Evolutionary conservation across 169 alveolate genomes (phyloP).

Genomic region (Eimeria necatrix): DNA sequence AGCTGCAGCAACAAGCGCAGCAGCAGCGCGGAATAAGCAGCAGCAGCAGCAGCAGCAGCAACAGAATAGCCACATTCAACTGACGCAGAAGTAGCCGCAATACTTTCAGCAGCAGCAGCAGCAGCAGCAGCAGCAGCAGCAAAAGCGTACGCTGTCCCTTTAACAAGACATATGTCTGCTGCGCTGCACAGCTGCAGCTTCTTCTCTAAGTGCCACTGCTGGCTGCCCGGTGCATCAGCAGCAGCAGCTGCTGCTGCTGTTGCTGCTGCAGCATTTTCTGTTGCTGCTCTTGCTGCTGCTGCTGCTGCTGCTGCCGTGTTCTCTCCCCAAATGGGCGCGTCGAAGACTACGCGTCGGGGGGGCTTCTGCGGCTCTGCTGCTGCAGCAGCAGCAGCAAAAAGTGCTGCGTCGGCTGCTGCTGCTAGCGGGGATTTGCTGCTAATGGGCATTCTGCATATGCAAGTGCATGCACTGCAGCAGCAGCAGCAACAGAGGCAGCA

Average conservation of each 20-base stretch:
- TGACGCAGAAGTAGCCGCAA: not conserved
- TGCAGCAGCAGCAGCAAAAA: constrained; percentile 11
- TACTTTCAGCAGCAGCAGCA: not conserved
- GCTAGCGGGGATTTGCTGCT: constrained; percentile 45
- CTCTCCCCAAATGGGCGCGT: not conserved
- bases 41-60: not conserved
- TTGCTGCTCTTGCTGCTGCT: constrained; percentile 6
- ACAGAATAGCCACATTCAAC: not conserved
- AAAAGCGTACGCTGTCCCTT: constrained; percentile 50
- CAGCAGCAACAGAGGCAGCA: constrained; percentile 1
- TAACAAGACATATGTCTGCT: constrained; percentile 35
- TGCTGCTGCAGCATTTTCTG: constrained; percentile 17
- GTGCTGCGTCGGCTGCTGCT: constrained; percentile 47
- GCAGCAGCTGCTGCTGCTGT: constrained; percentile 39
- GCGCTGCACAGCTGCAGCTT: constrained; percentile 62
- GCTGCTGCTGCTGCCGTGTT: too few species aligned
- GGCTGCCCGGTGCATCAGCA: not conserved
- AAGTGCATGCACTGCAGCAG: constrained; percentile 50
- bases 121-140: constrained; percentile 42
- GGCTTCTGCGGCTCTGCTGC: constrained; percentile 20
- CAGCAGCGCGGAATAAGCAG: constrained; percentile 10
- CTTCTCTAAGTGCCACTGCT: constrained; percentile 1
- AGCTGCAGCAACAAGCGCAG: not conserved
- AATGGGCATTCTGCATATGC: constrained; percentile 40
- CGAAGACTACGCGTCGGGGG: not conserved